These are phyloP conservation scores for Nicotiana otophora DNA, from an alignment of 257 asterid species.

Conservation along the genomic window DNA sequence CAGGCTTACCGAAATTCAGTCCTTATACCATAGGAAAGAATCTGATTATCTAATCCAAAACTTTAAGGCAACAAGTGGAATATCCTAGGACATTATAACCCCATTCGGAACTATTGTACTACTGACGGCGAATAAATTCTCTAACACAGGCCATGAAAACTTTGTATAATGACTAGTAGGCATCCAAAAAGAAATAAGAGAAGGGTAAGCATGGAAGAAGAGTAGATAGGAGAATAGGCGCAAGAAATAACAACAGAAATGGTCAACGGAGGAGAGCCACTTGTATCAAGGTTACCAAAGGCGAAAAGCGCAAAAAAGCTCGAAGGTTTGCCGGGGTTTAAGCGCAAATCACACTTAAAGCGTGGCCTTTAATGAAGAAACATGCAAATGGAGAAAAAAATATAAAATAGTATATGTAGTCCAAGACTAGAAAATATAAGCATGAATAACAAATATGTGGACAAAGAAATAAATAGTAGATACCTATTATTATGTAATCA, in stretches of 20 bases:
- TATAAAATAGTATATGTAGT: no score
- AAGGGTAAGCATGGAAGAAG: background rate
- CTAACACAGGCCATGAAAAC: background rate
- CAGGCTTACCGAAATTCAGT: background rate
- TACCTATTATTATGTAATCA: no score
- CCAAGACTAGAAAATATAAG: no score
- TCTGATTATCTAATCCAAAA: background rate
- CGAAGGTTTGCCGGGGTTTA: no score
- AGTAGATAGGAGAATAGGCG: background rate
- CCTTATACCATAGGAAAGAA: background rate
- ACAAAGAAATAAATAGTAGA: no score
- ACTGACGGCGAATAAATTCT: background rate
- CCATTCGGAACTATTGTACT: background rate
- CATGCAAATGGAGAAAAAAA: no score
- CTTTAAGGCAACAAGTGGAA: background rate
- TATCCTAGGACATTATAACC: background rate
- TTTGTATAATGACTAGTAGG: background rate
- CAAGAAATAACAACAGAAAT: background rate
- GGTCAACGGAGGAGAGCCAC: background rate
- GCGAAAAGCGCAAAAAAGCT: no score
- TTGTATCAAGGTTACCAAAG: background rate
- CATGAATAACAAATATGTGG: no score
- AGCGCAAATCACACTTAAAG: no score
- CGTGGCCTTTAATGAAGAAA: no score
- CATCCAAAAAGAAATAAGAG: background rate